These are phyloP conservation scores for Gracilaria caudata DNA, from an alignment of 23 red algal species.

Conservation along the genomic window DNA sequence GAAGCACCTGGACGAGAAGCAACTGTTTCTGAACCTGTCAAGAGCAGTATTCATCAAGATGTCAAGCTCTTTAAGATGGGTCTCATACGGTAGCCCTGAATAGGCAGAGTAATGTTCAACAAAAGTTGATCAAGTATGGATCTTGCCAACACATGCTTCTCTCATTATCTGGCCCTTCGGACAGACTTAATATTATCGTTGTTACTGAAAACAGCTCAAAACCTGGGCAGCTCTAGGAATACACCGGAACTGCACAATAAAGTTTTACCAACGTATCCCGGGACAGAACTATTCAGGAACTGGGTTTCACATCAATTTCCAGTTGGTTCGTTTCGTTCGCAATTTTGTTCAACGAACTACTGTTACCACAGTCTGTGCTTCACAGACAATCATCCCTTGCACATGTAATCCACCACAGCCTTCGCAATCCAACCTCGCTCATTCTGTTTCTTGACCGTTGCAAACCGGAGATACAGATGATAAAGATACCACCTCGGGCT, in stretches of 20 bases:
- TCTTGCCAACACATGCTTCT: neutral
- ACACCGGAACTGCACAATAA: neutral
- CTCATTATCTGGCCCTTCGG: neutral
- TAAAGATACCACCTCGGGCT: slow-evolving; percentile 1
- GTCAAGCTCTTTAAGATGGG: neutral
- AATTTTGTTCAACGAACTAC: slow-evolving; percentile 6
- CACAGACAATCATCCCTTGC: neutral
- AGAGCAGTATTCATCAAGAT: too few relatives aligned
- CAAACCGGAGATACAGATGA: neutral
- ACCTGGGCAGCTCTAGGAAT: neutral
- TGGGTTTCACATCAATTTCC: neutral
- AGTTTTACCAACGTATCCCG: neutral
- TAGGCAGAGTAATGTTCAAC: neutral
- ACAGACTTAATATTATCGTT: neutral
- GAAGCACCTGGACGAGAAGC: neutral
- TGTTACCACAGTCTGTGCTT: neutral
- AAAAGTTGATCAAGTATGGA: neutral
- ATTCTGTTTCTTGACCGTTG: slow-evolving; percentile 9
- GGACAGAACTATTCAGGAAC: neutral
- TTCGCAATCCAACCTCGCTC: neutral
- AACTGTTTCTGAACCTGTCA: neutral
- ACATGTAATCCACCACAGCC: neutral
- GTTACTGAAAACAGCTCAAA: neutral
- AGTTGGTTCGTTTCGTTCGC: slow-evolving; percentile 5
- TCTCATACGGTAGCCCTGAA: neutral